phyloP scores from a whole-genome alignment of 2,329 filamentous ascomycete species.

The Sodiomyces alkalinus region DNA sequence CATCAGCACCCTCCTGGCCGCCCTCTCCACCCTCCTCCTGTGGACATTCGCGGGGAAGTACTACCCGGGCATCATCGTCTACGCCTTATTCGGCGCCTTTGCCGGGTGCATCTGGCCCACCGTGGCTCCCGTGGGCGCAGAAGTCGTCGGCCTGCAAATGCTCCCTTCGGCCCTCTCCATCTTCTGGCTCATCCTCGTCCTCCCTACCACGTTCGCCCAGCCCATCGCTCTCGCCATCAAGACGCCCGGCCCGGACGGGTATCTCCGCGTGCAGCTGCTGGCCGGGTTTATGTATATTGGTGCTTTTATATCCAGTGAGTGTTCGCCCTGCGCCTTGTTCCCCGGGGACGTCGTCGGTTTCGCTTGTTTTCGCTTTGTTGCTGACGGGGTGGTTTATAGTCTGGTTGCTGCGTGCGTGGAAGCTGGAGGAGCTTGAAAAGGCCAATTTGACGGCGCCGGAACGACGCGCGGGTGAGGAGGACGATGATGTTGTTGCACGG shows the following conservation, averaged over 20 bases:
- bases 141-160: slow-evolving; percentile 56
- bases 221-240: slow-evolving; percentile 46
- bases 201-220: slow-evolving; percentile 56
- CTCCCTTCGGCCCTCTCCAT: slow-evolving; percentile 54
- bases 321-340: background rate
- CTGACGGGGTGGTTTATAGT: slow-evolving; percentile 1
- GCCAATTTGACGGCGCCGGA: slow-evolving; percentile 1
- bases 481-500: slow-evolving; percentile 2
- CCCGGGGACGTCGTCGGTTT: background rate
- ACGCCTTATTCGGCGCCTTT: slow-evolving; percentile 51
- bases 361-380: no score
- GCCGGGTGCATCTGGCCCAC: slow-evolving; percentile 59
- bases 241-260: slow-evolving; percentile 24
- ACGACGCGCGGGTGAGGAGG: slow-evolving; percentile 1
- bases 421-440: slow-evolving; percentile 6
- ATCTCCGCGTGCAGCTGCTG: slow-evolving; percentile 40
- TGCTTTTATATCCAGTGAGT: slow-evolving; percentile 30
- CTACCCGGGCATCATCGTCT: slow-evolving; percentile 56
- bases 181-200: slow-evolving; percentile 56
- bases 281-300: slow-evolving; percentile 44
- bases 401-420: slow-evolving; percentile 8
- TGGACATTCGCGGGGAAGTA: slow-evolving; percentile 54
- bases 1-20: slow-evolving; percentile 46
- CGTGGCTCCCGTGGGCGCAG: slow-evolving; percentile 53
- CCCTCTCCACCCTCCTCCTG: slow-evolving; percentile 50